Evolutionary conservation across 768 basidiomycete species (phyloP).

Genomic region (Phlegmacium glaucopus): DNA sequence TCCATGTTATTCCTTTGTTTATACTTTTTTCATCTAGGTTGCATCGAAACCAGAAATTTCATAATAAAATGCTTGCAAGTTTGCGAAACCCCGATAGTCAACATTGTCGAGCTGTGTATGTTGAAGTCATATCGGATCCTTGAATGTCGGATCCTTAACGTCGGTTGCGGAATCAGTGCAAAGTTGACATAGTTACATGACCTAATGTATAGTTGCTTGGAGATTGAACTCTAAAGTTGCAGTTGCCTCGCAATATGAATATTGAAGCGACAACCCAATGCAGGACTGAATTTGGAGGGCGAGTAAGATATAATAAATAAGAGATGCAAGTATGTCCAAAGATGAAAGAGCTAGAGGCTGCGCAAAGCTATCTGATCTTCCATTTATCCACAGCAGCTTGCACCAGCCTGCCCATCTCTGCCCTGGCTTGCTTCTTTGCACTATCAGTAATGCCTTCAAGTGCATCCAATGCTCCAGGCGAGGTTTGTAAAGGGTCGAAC

Average conservation of each 20-base stretch:
- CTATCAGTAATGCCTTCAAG: slow-evolving; percentile 77
- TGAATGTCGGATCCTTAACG: not conserved
- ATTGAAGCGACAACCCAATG: no score
- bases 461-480: slow-evolving; percentile 68
- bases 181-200: not conserved
- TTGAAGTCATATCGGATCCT: slow-evolving; percentile 21
- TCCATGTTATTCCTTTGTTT: not conserved
- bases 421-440: slow-evolving; percentile 78
- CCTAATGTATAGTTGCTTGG: not conserved
- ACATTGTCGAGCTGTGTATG: slow-evolving; percentile 47
- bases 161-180: not conserved
- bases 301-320: slow-evolving; percentile 8
- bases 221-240: no score
- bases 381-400: slow-evolving; percentile 75
- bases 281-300: not conserved
- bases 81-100: slow-evolving; percentile 59
- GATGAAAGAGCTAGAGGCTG: not conserved
- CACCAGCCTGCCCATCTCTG: slow-evolving; percentile 71
- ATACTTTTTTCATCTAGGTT: slow-evolving; percentile 17
- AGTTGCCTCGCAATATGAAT: no score
- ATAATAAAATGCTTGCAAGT: slow-evolving; percentile 47
- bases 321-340: slow-evolving; percentile 5
- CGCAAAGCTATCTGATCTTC: slow-evolving; percentile 46
- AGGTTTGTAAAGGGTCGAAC: slow-evolving; percentile 79
- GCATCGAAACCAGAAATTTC: slow-evolving; percentile 21